Percentiles rank a stretch among this genome's conserved stretches.
phyloP scores from a whole-genome alignment of 2,329 filamentous ascomycete genomes.

The Phaeomoniella chlamydospora region DNA sequence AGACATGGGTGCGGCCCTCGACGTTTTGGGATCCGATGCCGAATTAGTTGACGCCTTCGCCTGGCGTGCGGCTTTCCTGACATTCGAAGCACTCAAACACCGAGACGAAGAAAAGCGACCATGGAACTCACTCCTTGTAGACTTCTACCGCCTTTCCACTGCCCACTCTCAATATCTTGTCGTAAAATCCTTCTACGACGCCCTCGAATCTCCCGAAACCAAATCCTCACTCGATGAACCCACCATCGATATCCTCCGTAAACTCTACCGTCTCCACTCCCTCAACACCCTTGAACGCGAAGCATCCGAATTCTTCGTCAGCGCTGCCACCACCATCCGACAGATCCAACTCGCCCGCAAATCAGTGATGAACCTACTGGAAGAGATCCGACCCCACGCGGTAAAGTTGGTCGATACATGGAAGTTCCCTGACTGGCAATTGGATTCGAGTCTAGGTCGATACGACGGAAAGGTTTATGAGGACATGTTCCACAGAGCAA shows the following conservation, averaged over 20 bases:
- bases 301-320: conserved; percentile 58
- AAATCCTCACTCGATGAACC: conserved; percentile 39
- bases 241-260: conserved; percentile 46
- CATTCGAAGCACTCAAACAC: conserved; percentile 61
- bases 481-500: conserved; percentile 60
- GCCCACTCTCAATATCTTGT: conserved; percentile 66
- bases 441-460: conserved; percentile 56
- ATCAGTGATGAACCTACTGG: conserved; percentile 53
- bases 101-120: conserved; percentile 60
- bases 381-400: conserved; percentile 60
- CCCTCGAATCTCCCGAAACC: conserved; percentile 42
- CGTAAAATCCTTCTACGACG: conserved; percentile 65
- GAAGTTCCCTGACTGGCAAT: conserved; percentile 66
- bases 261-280: conserved; percentile 52
- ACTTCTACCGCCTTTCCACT: conserved; percentile 63
- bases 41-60: conserved; percentile 62
- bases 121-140: conserved; percentile 64
- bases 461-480: conserved; percentile 65
- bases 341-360: conserved; percentile 58
- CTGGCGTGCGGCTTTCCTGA: conserved; percentile 60
- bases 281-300: conserved; percentile 55
- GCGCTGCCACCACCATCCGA: conserved; percentile 51
- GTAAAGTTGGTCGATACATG: conserved; percentile 58
- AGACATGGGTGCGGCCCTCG: conserved; percentile 59
- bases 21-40: conserved; percentile 54